These are phyloP conservation scores for Cicer arietinum DNA, from an alignment of 306 rosid genomes.

Conservation along the genomic window DNA sequence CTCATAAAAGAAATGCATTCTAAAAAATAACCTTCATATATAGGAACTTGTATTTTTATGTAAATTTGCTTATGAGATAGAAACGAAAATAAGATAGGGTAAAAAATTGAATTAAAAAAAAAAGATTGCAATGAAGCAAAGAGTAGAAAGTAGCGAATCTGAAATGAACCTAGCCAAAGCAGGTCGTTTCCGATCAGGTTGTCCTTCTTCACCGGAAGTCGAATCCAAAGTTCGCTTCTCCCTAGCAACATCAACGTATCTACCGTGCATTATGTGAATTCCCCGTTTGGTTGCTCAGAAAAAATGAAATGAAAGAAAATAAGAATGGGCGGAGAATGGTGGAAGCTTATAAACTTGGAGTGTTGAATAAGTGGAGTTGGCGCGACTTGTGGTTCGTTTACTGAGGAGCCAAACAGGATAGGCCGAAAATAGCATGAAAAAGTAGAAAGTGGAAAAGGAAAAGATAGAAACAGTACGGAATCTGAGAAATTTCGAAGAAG, in stretches of 20 bases:
- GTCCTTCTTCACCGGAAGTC: conserved; percentile 68
- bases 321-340: background rate
- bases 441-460: conserved; percentile 25
- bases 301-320: conserved; percentile 24
- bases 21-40: too few relatives aligned
- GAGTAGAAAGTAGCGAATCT: too few relatives aligned
- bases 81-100: too few relatives aligned
- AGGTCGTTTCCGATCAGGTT: conserved; percentile 85
- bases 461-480: conserved; percentile 40
- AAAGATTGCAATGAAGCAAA: too few relatives aligned
- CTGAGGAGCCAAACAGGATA: conserved; percentile 53
- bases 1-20: too few relatives aligned
- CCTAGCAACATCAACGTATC: conserved; percentile 60
- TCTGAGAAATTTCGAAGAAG: conserved; percentile 70
- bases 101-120: too few relatives aligned
- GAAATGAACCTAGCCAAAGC: conserved; percentile 70
- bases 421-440: background rate
- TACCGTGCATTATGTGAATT: conserved; percentile 59
- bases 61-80: too few relatives aligned
- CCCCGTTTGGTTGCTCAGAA: conserved; percentile 52
- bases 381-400: conserved; percentile 34
- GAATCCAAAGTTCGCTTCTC: conserved; percentile 79
- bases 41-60: too few relatives aligned
- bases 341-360: too few relatives aligned
- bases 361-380: background rate